Evolutionary conservation across 345 rosid species (phyloP).

Genomic region (Eucalyptus tenuipes): DNA sequence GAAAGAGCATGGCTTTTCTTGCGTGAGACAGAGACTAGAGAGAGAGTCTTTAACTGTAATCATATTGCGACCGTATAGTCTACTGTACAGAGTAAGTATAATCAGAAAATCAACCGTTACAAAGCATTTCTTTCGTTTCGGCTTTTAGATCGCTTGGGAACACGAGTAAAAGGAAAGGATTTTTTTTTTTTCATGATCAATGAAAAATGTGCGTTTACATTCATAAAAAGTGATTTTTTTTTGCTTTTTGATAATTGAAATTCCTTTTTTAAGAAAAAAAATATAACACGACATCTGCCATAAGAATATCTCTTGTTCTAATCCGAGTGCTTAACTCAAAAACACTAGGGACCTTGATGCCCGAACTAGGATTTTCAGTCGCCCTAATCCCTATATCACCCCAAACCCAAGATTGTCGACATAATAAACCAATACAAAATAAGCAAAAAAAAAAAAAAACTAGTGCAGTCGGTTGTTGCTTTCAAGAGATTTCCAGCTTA

Average conservation of each 20-base stretch:
- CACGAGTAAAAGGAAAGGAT: neutral
- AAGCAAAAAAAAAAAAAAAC: no score
- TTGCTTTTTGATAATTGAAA: no score
- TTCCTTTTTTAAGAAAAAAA: no score
- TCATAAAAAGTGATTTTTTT: rapidly evolving
- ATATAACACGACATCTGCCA: neutral
- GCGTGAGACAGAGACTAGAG: neutral
- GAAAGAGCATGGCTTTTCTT: neutral
- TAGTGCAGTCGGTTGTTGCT: no score
- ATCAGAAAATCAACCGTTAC: neutral
- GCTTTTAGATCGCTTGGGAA: neutral
- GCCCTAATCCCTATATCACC: neutral
- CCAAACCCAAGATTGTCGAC: neutral
- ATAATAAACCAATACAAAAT: neutral
- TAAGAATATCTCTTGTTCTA: no score
- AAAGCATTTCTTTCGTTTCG: neutral
- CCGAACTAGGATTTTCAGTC: no score
- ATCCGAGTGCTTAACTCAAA: neutral
- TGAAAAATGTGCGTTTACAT: neutral
- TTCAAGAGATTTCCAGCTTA: neutral
- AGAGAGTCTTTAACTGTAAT: neutral
- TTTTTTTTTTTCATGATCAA: neutral
- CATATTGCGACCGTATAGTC: neutral
- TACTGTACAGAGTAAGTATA: neutral
- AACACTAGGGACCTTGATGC: neutral